Base-by-base conservation (phyloP, 495 filamentous ascomycete genomes). In the Penicillium cosmopolitanum region DNA sequence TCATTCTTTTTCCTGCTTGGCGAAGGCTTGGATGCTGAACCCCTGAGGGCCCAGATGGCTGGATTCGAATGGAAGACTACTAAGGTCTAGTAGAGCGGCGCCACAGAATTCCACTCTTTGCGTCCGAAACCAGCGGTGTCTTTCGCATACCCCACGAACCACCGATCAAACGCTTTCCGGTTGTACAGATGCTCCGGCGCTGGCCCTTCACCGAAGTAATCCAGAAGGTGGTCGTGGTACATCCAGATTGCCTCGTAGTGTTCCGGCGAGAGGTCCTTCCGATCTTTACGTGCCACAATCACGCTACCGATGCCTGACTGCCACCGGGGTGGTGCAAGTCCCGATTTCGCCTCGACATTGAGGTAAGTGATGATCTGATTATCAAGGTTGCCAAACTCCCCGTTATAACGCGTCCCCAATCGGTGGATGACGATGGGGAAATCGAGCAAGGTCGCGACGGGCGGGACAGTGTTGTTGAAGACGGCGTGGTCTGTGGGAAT, bases 181-280 rank as follows among this genome's bases (percentile, higher is more conserved):
- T 44, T 44, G 35, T 48, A 52, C n/a, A 52, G 33, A 15, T 35
- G 50, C 9, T 13, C 28, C 13, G 50, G 50, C 15, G 31, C 23
- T 15, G 34, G 4, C 9, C 23, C 23, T 16, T 34, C 6, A 8
- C 50, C 50, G 33, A 36, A 52, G 6, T 34, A 11, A 52, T 52
- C 50, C 36, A 52, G 23, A 28, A 36, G n/a, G 12, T 35, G 28
- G 33, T 52, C 50, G 13, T 4, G 13, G 50, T 52, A 52, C 50
- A 52, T 52, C 23, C 23, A 52, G 50, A 52, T 52, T n/a, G 50
- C 50, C 50, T 52, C 28, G 15, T 34, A 52, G 23, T 52, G 50
- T 19, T 52, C 50, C 34, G 10, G 23, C 10, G 31, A 16, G 50
- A 34, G 28, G 19, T 18, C 28, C n/a, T 52, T 52, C 15, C 33